These are phyloP conservation scores for Oryza officinalis DNA, from an alignment of 176 grass and related monocot genomes.

Conservation along the genomic window DNA sequence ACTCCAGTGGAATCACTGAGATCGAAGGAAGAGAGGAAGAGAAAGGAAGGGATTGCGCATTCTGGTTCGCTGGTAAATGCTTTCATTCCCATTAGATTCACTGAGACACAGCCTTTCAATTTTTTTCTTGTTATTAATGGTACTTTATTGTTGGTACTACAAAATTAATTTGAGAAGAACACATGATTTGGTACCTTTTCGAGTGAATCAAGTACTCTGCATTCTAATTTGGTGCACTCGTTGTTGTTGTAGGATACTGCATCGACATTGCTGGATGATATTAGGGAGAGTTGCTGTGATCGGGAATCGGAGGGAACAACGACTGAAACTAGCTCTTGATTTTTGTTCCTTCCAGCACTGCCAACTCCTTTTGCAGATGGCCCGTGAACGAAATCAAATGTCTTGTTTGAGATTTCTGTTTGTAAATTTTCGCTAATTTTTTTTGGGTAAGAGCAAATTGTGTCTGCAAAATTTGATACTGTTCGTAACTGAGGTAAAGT, in stretches of 20 bases:
- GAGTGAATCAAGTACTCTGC: not conserved
- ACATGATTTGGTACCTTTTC: not conserved
- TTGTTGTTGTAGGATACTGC: conserved; percentile 11
- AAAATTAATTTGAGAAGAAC: not conserved
- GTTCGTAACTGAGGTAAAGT: not conserved
- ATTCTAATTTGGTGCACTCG: not conserved
- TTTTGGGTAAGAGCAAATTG: not conserved
- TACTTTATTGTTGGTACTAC: too few relatives aligned
- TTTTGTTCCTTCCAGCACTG: not conserved
- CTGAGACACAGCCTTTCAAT: not conserved
- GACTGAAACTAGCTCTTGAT: not conserved
- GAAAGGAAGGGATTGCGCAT: not conserved
- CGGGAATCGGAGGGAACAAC: not conserved
- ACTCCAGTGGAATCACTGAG: conserved; percentile 46
- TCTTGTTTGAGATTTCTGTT: conserved; percentile 29
- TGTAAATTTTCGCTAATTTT: not conserved
- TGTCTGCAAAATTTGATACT: not conserved
- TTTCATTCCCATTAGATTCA: not conserved
- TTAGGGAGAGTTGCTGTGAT: not conserved
- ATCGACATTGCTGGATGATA: not conserved
- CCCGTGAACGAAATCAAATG: conserved; percentile 42
- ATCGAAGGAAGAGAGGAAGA: conserved; percentile 44
- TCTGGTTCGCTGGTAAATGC: conserved; percentile 26
- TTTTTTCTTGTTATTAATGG: not conserved
- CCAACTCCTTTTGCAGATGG: not conserved